Evolutionary conservation across 805 yeast species (phyloP).

Genomic region (Wickerhamomyces mucosus): DNA sequence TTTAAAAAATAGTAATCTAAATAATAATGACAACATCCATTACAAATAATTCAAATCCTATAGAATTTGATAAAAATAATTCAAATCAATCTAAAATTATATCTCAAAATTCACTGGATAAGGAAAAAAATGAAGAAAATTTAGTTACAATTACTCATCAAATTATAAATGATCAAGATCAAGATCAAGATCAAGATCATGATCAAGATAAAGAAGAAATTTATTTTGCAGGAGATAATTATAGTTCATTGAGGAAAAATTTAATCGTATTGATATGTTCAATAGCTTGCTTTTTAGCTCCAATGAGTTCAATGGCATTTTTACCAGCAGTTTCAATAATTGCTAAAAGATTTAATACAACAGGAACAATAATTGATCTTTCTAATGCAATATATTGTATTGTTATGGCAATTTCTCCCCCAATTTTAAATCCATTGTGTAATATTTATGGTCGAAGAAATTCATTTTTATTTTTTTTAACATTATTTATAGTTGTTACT

Average conservation of each 20-base stretch:
- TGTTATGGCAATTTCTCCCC: conserved; percentile 45
- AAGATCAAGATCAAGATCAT: no score
- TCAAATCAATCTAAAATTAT: no score
- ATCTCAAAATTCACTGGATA: no score
- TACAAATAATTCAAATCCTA: no score
- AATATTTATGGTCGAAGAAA: conserved; percentile 42
- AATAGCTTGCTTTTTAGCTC: conserved; percentile 34
- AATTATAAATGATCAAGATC: no score
- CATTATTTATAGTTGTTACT: conserved; percentile 21
- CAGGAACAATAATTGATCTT: conserved; percentile 36
- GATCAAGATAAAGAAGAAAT: no score
- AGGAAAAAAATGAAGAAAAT: no score
- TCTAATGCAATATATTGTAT: conserved; percentile 42
- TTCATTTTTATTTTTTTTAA: conserved; percentile 32
- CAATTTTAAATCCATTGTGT: conserved; percentile 39
- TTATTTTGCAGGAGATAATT: background rate
- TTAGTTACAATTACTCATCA: no score
- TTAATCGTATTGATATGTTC: conserved; percentile 25
- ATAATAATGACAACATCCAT: no score
- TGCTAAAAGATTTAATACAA: conserved; percentile 35
- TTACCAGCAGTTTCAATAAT: conserved; percentile 44
- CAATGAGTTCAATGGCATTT: conserved; percentile 34
- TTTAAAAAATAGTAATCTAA: no score
- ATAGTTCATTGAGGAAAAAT: conserved; percentile 9
- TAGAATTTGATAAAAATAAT: no score